phyloP scores from a whole-genome alignment of 129 eudicot species.

The Saussurea involucrata region DNA sequence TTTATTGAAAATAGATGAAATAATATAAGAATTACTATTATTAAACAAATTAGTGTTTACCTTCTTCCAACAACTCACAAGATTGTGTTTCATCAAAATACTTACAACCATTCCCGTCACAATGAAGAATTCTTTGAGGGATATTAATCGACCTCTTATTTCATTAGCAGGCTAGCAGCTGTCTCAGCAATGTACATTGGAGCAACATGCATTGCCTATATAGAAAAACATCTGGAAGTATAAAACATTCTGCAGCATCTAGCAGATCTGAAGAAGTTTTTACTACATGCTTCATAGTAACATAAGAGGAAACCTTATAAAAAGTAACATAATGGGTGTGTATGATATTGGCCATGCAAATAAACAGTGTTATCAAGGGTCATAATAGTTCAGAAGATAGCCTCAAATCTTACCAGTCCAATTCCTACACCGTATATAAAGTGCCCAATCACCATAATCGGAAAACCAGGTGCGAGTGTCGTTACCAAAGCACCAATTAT shows the following conservation, averaged over 20 bases:
- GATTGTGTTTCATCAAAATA: no score
- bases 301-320: not conserved
- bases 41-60: no score
- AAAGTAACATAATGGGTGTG: not conserved
- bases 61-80: no score
- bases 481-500: constrained; percentile 85
- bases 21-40: no score
- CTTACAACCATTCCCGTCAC: constrained; percentile 97
- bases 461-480: constrained; percentile 66
- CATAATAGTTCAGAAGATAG: constrained; percentile 4
- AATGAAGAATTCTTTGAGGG: constrained; percentile 86
- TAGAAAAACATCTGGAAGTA: constrained; percentile 11
- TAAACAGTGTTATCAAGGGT: not conserved
- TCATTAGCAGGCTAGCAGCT: constrained; percentile 70
- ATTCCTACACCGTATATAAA: constrained; percentile 81
- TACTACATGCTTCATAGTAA: not conserved
- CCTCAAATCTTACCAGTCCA: constrained; percentile 69
- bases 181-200: constrained; percentile 99
- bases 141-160: constrained; percentile 83
- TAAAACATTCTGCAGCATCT: no score
- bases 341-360: not conserved
- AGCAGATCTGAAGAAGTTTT: no score
- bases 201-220: constrained; percentile 99
- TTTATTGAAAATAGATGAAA: no score
- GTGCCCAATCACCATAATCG: constrained; percentile 80